Base-by-base conservation (phyloP, 1,284 basidiomycete species). In the Rhodotorula glutinis region DNA sequence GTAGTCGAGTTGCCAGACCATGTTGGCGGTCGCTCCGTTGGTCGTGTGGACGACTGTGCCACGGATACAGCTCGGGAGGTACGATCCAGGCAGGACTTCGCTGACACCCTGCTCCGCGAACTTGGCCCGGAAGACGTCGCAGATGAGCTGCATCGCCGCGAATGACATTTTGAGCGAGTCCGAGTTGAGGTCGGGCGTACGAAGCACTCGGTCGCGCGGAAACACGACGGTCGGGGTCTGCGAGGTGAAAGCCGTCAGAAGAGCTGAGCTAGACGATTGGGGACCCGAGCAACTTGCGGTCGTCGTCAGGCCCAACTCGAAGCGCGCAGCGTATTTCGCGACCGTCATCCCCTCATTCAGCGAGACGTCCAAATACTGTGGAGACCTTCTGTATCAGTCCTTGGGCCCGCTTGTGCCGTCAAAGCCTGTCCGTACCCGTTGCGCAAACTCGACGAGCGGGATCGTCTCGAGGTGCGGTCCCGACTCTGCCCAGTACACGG, bases 261-360 rank as follows among this genome's bases (percentile, higher is more conserved):
- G 33, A 19, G 21, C 21, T 10, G 14, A 17, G 8, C 10, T 13
- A 23, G 16, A 40, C 19, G 54, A 27, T 10, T 14, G 13, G 9
- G 38, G 9, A 23, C 8, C 3, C 17, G n/a, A n/a, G n/a, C 33
- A 27, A 43, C 66, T 61, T 1, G 73, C 61, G 2, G 76, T 76
- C 2, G 71, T 73, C 5, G 73, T 75, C 4, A 77, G 53, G 1
- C 75, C 76, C 2, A 77, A 72, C 33, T 69, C 69, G 40, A 77
- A 63, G 0, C 76, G 72, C 21, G 76, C 74, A 21, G 75, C 62
- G 41, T 65, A 76, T 56, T 77, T 77, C 41, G 74, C 74, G 40
- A 76, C 57, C 2, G 54, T 63, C 53, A 73, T 65, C 14, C 47
- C 30, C 4, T 40, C 17, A 38, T 77, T 77, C 10, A 66, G 54